phyloP scores from a whole-genome alignment of 495 filamentous ascomycete genomes.

The Penicillium silybi region DNA sequence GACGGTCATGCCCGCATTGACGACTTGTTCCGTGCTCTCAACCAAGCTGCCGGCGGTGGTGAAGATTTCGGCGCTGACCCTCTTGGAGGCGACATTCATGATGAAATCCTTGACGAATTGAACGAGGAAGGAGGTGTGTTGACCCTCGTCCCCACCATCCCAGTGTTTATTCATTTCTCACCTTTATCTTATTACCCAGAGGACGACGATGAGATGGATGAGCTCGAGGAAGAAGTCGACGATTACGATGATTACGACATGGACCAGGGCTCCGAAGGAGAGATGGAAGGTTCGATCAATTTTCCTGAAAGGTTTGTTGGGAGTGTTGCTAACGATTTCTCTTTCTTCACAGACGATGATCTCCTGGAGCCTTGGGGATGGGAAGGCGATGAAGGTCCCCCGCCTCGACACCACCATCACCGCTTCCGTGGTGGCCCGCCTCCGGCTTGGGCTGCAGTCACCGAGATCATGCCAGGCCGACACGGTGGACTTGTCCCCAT shows the following conservation, averaged over 20 bases:
- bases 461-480: constrained; percentile 43
- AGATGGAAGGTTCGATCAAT: constrained; percentile 35
- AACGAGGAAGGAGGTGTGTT: constrained; percentile 67
- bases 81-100: constrained; percentile 38
- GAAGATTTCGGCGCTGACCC: constrained; percentile 35
- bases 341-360: constrained; percentile 41
- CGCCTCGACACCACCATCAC: constrained; percentile 46
- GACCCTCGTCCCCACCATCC: not conserved
- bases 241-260: constrained; percentile 41
- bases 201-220: constrained; percentile 53
- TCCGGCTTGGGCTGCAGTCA: constrained; percentile 41
- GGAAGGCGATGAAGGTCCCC: constrained; percentile 48
- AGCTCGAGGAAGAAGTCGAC: constrained; percentile 47
- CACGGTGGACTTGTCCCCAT: constrained; percentile 42
- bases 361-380: constrained; percentile 53
- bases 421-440: constrained; percentile 37
- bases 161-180: not conserved
- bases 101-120: constrained; percentile 60
- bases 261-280: constrained; percentile 42
- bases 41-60: constrained; percentile 36
- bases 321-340: not conserved
- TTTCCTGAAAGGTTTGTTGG: not conserved
- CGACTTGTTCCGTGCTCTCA: constrained; percentile 41
- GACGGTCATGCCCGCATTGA: constrained; percentile 53
- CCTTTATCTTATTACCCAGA: constrained; percentile 4